phyloP scores from a whole-genome alignment of 768 basidiomycete species.

The Pleurotus tuoliensis region DNA sequence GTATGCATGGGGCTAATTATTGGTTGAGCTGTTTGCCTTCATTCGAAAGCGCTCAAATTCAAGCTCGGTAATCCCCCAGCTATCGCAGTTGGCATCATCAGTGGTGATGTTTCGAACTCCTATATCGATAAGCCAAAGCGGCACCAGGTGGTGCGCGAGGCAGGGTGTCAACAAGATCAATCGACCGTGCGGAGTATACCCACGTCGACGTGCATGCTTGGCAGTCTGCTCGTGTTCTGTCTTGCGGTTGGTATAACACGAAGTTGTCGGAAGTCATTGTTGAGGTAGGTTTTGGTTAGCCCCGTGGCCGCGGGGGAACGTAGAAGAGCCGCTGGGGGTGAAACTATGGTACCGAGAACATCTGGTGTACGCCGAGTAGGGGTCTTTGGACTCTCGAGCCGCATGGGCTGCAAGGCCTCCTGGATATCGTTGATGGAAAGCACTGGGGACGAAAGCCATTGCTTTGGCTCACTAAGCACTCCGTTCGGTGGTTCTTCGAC shows the following conservation, averaged over 20 bases:
- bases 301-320: slow-evolving; percentile 72
- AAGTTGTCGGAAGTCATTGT: slow-evolving; percentile 79
- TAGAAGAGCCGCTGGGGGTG: slow-evolving; percentile 66
- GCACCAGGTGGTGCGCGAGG: slow-evolving; percentile 4
- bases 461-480: background rate
- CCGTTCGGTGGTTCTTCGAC: slow-evolving; percentile 32
- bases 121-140: slow-evolving; percentile 1
- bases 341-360: slow-evolving; percentile 56
- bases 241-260: slow-evolving; percentile 64
- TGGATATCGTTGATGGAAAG: slow-evolving; percentile 47
- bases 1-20: background rate
- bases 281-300: slow-evolving; percentile 76
- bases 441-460: slow-evolving; percentile 29
- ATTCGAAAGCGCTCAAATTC: slow-evolving; percentile 3
- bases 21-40: background rate
- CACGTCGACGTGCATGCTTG: slow-evolving; percentile 73
- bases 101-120: slow-evolving; percentile 7
- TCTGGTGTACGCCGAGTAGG: slow-evolving; percentile 40
- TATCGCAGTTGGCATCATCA: slow-evolving; percentile 3
- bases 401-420: slow-evolving; percentile 38
- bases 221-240: slow-evolving; percentile 82
- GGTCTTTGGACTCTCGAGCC: slow-evolving; percentile 41
- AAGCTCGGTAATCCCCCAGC: background rate
- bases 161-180: slow-evolving; percentile 14
- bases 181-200: slow-evolving; percentile 29